phyloP scores from a whole-genome alignment of 495 filamentous ascomycete species.

The Aspergillus conjunctus region DNA sequence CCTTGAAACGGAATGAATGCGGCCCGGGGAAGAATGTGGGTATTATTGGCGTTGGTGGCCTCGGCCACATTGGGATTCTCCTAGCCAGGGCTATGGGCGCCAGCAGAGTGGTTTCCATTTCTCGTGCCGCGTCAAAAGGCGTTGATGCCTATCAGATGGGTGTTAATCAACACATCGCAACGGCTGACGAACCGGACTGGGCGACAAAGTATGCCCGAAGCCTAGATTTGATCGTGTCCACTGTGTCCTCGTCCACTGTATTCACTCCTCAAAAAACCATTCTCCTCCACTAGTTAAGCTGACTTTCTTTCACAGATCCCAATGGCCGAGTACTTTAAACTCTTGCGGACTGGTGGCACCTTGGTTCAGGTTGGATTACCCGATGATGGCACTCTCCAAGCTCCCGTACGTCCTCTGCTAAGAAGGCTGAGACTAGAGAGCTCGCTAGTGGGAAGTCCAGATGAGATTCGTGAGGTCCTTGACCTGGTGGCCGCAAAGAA shows the following conservation, averaged over 20 bases:
- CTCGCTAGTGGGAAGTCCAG: constrained; percentile 68
- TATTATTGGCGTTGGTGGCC: constrained; percentile 80
- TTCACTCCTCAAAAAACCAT: too few relatives aligned
- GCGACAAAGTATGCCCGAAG: constrained; percentile 60
- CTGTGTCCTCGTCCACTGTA: constrained; percentile 62
- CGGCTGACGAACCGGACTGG: constrained; percentile 78
- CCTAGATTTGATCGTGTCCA: constrained; percentile 80
- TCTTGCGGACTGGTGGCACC: constrained; percentile 68
- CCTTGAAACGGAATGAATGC: constrained; percentile 69
- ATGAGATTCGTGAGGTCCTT: constrained; percentile 81
- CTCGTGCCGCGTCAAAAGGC: constrained; percentile 64
- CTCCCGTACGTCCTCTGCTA: too few relatives aligned
- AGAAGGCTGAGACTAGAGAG: constrained; percentile 68
- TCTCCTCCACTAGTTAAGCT: too few relatives aligned
- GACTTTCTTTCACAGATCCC: too few relatives aligned
- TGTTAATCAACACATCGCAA: constrained; percentile 77
- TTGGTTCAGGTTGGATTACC: constrained; percentile 81
- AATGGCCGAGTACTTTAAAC: constrained; percentile 63
- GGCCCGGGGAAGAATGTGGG: constrained; percentile 84
- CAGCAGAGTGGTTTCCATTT: constrained; percentile 79
- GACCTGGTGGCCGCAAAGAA: constrained; percentile 70
- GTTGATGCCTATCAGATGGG: constrained; percentile 67
- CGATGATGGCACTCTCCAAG: constrained; percentile 65
- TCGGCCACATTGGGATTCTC: constrained; percentile 72
- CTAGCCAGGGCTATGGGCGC: constrained; percentile 69